Conservation (phyloP, 495 filamentous ascomycete species). For the Hapsidospora chrysogenum region DNA sequence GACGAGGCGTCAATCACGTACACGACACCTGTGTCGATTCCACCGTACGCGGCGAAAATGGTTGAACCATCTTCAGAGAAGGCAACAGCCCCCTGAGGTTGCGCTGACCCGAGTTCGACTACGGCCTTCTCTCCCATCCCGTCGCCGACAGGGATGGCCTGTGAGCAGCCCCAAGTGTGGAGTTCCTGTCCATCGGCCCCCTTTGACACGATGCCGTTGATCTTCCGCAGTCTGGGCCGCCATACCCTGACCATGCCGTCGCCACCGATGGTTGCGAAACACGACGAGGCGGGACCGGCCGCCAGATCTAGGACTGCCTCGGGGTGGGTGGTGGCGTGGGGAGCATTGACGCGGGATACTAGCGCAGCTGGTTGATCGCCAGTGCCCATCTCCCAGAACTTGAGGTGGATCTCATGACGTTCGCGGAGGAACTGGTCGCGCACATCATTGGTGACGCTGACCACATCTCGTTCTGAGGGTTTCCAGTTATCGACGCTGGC, state of each 20-base stretch:
- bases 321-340: conserved; percentile 42
- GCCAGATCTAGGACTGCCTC: conserved; percentile 53
- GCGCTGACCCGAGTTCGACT: conserved; percentile 6
- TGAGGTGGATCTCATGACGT: conserved; percentile 60
- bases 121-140: conserved; percentile 19
- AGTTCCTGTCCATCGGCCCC: conserved; percentile 33
- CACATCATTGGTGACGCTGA: conserved; percentile 18
- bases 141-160: conserved; percentile 35
- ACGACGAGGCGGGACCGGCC: conserved; percentile 42
- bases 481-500: conserved; percentile 84
- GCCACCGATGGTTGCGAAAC: conserved; percentile 71
- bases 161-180: conserved; percentile 58
- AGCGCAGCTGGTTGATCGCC: conserved; percentile 51
- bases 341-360: conserved; percentile 63
- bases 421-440: conserved; percentile 22
- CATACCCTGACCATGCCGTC: conserved; percentile 67
- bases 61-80: conserved; percentile 83
- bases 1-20: conserved; percentile 43
- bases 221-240: conserved; percentile 46
- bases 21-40: conserved; percentile 27
- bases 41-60: conserved; percentile 41
- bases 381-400: conserved; percentile 72
- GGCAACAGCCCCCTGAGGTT: conserved; percentile 35
- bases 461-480: conserved; percentile 48
- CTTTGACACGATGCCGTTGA: conserved; percentile 42